phyloP scores from a whole-genome alignment of 495 filamentous ascomycete species.

The Aspergillus nanangensis region DNA sequence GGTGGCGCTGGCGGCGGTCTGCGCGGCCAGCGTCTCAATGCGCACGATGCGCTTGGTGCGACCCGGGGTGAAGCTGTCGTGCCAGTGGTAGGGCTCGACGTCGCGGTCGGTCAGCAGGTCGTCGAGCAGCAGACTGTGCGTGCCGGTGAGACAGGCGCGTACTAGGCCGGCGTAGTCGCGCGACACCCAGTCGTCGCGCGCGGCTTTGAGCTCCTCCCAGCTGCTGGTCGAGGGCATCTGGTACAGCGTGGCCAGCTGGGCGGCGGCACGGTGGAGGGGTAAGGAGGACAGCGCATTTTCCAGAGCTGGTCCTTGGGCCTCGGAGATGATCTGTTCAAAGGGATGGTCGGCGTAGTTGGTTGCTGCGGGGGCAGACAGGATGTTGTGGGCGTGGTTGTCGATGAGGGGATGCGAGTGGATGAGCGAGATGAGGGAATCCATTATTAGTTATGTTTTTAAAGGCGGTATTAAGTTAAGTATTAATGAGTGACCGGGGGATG shows the following conservation, averaged over 20 bases:
- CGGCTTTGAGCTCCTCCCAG: slow-evolving; percentile 60
- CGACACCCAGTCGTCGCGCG: slow-evolving; percentile 50
- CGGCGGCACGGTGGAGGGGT: slow-evolving; percentile 64
- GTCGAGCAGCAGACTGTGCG: slow-evolving; percentile 74
- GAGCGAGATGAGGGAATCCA: slow-evolving; percentile 20
- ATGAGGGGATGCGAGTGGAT: slow-evolving; percentile 72
- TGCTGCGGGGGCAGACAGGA: slow-evolving; percentile 44
- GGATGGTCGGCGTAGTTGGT: slow-evolving; percentile 35
- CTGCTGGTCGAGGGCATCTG: slow-evolving; percentile 46
- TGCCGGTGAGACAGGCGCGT: slow-evolving; percentile 63
- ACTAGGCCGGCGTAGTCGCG: slow-evolving; percentile 56
- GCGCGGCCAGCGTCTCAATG: slow-evolving; percentile 72
- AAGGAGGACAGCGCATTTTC: slow-evolving; percentile 55
- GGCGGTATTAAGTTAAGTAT: background rate
- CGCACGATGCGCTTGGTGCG: slow-evolving; percentile 74
- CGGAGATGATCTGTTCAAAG: slow-evolving; percentile 61
- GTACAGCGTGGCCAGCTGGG: slow-evolving; percentile 64
- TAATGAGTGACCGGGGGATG: background rate
- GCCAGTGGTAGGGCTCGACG: slow-evolving; percentile 62
- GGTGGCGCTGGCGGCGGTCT: slow-evolving; percentile 40
- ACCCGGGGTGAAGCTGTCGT: slow-evolving; percentile 59
- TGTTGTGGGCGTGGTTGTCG: slow-evolving; percentile 85
- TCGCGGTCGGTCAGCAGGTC: slow-evolving; percentile 63
- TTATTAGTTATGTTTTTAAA: too few species aligned
- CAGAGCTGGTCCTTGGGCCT: slow-evolving; percentile 68